Base-by-base conservation (phyloP, 2,329 filamentous ascomycete species). In the Diaporthe capsici region DNA sequence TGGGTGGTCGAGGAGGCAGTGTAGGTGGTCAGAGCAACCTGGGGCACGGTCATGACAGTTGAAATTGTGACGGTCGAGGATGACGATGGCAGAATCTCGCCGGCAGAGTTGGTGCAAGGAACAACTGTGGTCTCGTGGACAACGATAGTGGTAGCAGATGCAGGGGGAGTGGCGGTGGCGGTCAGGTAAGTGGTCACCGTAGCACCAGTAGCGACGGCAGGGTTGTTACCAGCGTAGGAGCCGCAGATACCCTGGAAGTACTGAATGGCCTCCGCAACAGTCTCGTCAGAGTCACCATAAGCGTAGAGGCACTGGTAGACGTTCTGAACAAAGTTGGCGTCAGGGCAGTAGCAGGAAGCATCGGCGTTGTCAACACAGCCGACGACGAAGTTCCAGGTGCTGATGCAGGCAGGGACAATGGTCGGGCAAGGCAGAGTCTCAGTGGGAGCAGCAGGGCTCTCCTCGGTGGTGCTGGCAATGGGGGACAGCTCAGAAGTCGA, bases 191-290 rank as follows among this genome's bases (percentile, higher is more conserved):
- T 89, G 80, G 91, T 91, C 83, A 91, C 87, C 53, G 88, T 88
- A 79, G 95, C 92, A 78, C 90, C 92, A 68, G 94, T 97, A 82
- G 95, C 91, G 81, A 98, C 94, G 78, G 89, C 94, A n/a, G 96
- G 95, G 90, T 98, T 98, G 82, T 90, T 80, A 22, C 90, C 87
- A 49, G 95, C 90, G 85, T 93, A 93, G 72, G 90, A 86, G 75
- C 94, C 95, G 87, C 96, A 98, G 86, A 98, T 94, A 83, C 96
- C 96, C 85, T 96, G 93, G 88, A 98, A 93, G 91, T 94, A 98
- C 81, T 90, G 90, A 76, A 97, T 89, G 76, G 95, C 94, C 80
- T 92, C 86, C 73, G 91, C 88, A 80, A 96, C 89, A 82, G 94
- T 90, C 61, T 90, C 87, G 77, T 92, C 89, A 76, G 89, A 89